These are phyloP conservation scores for Fusarium udum DNA, from an alignment of 2,329 filamentous ascomycete genomes.

Conservation along the genomic window DNA sequence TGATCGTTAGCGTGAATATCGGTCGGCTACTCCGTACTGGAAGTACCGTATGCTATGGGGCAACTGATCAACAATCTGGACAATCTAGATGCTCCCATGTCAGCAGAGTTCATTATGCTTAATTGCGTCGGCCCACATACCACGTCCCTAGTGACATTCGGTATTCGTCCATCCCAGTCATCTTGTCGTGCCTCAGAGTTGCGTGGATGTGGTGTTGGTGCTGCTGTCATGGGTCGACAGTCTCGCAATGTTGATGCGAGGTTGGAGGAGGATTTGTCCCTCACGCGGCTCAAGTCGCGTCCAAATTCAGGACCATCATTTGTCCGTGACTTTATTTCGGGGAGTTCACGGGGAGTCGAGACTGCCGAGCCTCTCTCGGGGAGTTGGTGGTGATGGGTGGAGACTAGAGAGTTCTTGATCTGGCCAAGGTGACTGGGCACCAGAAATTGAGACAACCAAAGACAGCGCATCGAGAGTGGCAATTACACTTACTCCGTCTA, in stretches of 20 bases:
- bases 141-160: conserved; percentile 1
- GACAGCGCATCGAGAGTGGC: not conserved
- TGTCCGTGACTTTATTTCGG: conserved; percentile 17
- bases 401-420: not conserved
- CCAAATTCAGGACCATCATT: conserved; percentile 8
- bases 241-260: conserved; percentile 1
- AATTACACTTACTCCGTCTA: not conserved
- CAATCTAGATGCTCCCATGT: conserved; percentile 13
- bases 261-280: conserved; percentile 14
- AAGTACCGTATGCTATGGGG: not conserved
- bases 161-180: not conserved
- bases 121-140: conserved; percentile 28
- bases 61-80: conserved; percentile 6
- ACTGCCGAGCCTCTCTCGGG: conserved; percentile 2
- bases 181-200: not conserved
- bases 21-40: not conserved
- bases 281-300: conserved; percentile 1
- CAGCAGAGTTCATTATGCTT: conserved; percentile 30
- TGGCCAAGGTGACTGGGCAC: not conserved
- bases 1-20: not conserved
- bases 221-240: not conserved
- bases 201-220: not conserved
- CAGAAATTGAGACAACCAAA: not conserved
- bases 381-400: conserved; percentile 19
- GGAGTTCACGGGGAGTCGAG: conserved; percentile 27